Evolutionary conservation across 1,284 basidiomycete species (phyloP).

Genomic region (Cutaneotrichosporon sp.): DNA sequence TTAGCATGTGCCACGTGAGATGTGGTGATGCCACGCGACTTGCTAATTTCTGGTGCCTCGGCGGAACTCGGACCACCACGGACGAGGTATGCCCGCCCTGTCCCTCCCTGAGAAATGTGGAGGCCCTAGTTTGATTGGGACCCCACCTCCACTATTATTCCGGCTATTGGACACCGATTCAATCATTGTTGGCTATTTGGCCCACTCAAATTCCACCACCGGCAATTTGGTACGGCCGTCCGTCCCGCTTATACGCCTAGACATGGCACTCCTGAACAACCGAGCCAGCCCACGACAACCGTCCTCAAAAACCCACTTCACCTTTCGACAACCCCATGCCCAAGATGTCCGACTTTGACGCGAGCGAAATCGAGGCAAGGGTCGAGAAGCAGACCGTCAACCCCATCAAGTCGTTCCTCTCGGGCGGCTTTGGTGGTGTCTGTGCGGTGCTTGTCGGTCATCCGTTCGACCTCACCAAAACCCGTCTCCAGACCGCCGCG

Average conservation of each 20-base stretch:
- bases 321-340: not conserved
- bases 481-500: slow-evolving; percentile 87
- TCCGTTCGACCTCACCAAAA: slow-evolving; percentile 97
- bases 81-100: not conserved
- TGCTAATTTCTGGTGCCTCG: not conserved
- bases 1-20: too few relatives aligned
- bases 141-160: not conserved
- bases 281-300: not conserved
- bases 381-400: slow-evolving; percentile 40
- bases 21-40: not conserved
- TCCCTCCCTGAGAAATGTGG: not conserved
- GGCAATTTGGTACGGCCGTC: not conserved
- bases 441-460: slow-evolving; percentile 65
- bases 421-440: slow-evolving; percentile 85
- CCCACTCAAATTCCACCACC: not conserved
- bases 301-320: not conserved
- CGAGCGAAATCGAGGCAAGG: slow-evolving; percentile 35
- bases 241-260: not conserved
- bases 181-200: not conserved
- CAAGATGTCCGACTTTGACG: slow-evolving; percentile 39
- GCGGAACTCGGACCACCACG: not conserved
- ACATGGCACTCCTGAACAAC: not conserved
- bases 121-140: not conserved
- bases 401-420: slow-evolving; percentile 73
- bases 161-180: not conserved